These are phyloP conservation scores for Kodamaea sagamina DNA, from an alignment of 805 yeast species.

Conservation along the genomic window DNA sequence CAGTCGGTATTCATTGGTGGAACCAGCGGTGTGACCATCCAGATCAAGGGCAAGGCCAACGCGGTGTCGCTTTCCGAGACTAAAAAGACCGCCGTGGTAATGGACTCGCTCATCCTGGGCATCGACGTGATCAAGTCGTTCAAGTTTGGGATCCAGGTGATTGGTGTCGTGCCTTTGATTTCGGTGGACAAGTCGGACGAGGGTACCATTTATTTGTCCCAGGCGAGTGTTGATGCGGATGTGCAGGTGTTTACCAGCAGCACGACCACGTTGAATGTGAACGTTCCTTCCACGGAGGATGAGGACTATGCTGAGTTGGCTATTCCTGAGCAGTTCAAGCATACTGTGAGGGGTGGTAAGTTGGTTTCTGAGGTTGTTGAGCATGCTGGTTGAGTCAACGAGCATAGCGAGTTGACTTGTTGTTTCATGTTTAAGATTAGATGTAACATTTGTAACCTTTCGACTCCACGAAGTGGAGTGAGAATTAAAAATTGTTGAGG, in stretches of 20 bases:
- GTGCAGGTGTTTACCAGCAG: slow-evolving; percentile 75
- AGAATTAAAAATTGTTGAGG: no score
- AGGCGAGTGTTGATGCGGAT: slow-evolving; percentile 67
- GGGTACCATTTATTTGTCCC: slow-evolving; percentile 76
- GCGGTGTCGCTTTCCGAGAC: slow-evolving; percentile 81
- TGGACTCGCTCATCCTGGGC: slow-evolving; percentile 85
- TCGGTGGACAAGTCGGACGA: slow-evolving; percentile 87
- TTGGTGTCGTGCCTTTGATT: slow-evolving; percentile 80
- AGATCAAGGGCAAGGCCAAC: slow-evolving; percentile 87
- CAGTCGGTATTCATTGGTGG: slow-evolving; percentile 90
- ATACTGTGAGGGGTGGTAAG: slow-evolving; percentile 61
- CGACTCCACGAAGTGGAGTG: no score
- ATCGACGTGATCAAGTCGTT: slow-evolving; percentile 81
- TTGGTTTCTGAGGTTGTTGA: slow-evolving; percentile 74
- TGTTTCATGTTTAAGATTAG: no score
- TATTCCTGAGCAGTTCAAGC: slow-evolving; percentile 90
- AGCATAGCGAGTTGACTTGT: no score
- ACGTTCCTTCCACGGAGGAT: slow-evolving; percentile 70
- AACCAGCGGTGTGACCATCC: slow-evolving; percentile 71
- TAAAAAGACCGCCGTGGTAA: slow-evolving; percentile 69
- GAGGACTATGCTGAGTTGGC: slow-evolving; percentile 75
- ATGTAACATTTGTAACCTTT: no score
- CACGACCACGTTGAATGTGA: slow-evolving; percentile 82
- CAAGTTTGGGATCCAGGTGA: slow-evolving; percentile 81
- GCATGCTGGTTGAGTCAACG: slow-evolving; percentile 74